These are phyloP conservation scores for Phytopythium helicoides DNA, from an alignment of 352 stramenopile genomes.

Conservation along the genomic window DNA sequence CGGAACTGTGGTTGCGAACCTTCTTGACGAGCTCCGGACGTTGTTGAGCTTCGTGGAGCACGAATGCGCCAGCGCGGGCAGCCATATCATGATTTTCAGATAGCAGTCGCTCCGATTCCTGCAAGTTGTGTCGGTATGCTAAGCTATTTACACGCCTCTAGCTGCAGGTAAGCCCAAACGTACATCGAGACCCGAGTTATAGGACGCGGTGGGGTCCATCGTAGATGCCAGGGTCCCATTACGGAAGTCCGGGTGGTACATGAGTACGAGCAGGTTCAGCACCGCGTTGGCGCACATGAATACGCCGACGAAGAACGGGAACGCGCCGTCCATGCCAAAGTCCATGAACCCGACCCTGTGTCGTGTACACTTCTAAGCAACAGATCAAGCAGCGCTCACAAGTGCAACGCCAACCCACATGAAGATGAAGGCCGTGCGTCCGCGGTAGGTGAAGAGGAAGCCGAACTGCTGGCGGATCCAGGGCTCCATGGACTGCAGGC, in stretches of 20 bases:
- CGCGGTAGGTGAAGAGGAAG: slow-evolving; percentile 88
- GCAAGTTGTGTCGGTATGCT: not conserved
- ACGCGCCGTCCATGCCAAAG: slow-evolving; percentile 78
- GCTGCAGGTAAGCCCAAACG: not conserved
- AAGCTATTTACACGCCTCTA: not conserved
- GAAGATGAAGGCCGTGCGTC: slow-evolving; percentile 83
- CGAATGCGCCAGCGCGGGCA: slow-evolving; percentile 58
- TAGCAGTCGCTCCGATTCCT: slow-evolving; percentile 66
- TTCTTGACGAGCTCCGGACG: slow-evolving; percentile 74
- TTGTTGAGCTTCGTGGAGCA: slow-evolving; percentile 64
- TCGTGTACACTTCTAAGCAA: not conserved
- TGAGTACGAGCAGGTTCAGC: slow-evolving; percentile 76
- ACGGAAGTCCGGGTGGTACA: slow-evolving; percentile 86
- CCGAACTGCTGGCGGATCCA: slow-evolving; percentile 84
- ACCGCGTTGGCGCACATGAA: slow-evolving; percentile 79
- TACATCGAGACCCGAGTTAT: slow-evolving; percentile 54
- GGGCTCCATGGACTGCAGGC: slow-evolving; percentile 86
- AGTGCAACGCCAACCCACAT: slow-evolving; percentile 29
- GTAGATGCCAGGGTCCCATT: slow-evolving; percentile 59
- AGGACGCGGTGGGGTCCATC: slow-evolving; percentile 79
- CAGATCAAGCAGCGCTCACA: not conserved
- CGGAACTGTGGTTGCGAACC: no score
- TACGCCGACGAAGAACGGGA: slow-evolving; percentile 67
- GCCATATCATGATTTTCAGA: slow-evolving; percentile 59
- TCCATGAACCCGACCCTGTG: slow-evolving; percentile 83